Evolutionary conservation across 1,139 yeast genomes (phyloP).

Genomic region (Suzukiozyma palmioleophila): DNA sequence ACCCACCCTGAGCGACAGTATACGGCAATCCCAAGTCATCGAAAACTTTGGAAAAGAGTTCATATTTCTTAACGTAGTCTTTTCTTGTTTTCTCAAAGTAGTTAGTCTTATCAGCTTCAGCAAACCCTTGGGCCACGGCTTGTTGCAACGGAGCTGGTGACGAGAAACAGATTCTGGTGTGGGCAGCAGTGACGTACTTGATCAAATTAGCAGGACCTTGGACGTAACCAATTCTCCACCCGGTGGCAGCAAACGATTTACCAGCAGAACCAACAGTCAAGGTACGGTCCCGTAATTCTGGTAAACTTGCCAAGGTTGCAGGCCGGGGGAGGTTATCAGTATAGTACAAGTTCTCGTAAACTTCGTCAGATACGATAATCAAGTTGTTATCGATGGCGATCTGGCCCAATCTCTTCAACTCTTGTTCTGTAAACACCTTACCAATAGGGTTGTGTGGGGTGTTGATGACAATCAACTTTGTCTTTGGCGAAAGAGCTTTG

Average conservation of each 20-base stretch:
- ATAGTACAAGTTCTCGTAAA: conserved; percentile 84
- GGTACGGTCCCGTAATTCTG: conserved; percentile 74
- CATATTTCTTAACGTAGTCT: conserved; percentile 65
- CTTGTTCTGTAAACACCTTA: conserved; percentile 74
- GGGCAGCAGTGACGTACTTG: conserved; percentile 82
- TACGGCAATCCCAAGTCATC: conserved; percentile 87
- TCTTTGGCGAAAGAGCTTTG: conserved; percentile 62
- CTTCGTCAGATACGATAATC: conserved; percentile 85
- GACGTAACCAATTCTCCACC: conserved; percentile 97
- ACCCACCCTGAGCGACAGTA: conserved; percentile 89
- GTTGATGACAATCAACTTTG: conserved; percentile 83
- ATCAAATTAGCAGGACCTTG: conserved; percentile 82
- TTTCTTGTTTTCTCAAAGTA: conserved; percentile 69
- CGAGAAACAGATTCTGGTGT: conserved; percentile 86
- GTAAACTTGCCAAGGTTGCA: conserved; percentile 62
- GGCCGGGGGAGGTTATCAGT: conserved; percentile 69
- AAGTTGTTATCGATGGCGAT: conserved; percentile 81
- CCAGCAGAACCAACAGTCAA: conserved; percentile 96
- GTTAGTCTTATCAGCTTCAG: conserved; percentile 51
- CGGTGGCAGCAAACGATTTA: conserved; percentile 95
- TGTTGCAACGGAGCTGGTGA: conserved; percentile 94
- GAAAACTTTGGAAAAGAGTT: conserved; percentile 67
- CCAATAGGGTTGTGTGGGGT: conserved; percentile 98
- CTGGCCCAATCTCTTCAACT: conserved; percentile 68
- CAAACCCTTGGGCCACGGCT: conserved; percentile 78